Base-by-base conservation (phyloP, 140 eudicot genomes). In the Flaveria floridana region DNA sequence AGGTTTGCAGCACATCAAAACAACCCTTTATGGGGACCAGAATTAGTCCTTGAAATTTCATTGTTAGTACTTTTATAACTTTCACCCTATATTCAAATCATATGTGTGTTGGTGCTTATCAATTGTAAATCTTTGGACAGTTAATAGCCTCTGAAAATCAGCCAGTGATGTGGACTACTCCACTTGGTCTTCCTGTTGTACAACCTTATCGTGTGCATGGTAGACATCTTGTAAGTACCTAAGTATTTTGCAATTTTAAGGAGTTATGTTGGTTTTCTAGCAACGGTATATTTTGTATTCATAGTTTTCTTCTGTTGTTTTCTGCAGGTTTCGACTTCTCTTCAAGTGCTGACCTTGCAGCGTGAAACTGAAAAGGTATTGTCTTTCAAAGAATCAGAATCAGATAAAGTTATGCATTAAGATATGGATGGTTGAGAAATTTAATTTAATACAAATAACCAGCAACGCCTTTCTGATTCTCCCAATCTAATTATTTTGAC, bases 161-260 rank as follows among this genome's bases (percentile, higher is more conserved):
- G 78, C 91, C 98, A 7, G 97, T 93, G 82, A 65, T 83, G 41
- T 93, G 97, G 98, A 90, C 89, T 50, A 93, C 98, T 76, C 98
- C 97, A 9, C 88, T 93, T 59, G 98, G 98, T 56, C 98, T 93
- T 72, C 98, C 97, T 19, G 98, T 93, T 75, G 98, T 93, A 53
- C 98, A 93, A 84, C 98, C 98, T 63, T 93, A 93, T 77, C 93
- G 94, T 51, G 79, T 83, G 77, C 39, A 75, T 3, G 96, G 94
- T 83, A 82, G 83, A 73, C 91, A 90, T 82, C 81, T 76, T 71
- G 98, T 90, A 74, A 77, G 92, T 83, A 58, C 83, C 80, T 23
- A 66, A 75, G 84, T 84, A 15, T 67, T 65, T 66, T 65, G 11
- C 15, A 37, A 16, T 39, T 50, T 37, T 41, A 30, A 56, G 68